phyloP scores from a whole-genome alignment of 495 filamentous ascomycete genomes.

The Bathelium albidoporum region DNA sequence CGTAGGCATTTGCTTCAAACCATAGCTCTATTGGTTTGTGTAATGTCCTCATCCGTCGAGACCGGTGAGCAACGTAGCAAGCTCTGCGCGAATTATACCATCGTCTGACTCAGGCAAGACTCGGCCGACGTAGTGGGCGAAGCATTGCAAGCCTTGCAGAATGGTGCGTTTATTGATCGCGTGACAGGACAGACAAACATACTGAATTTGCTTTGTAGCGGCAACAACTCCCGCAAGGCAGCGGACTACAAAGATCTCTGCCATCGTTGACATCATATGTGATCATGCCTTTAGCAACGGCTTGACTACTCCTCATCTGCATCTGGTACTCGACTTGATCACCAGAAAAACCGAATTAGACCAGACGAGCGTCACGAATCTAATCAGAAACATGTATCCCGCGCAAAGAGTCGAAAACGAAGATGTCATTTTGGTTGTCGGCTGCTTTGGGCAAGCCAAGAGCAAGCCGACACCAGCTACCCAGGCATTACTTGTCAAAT shows the following conservation, averaged over 20 bases:
- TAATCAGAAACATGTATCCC: constrained; percentile 71
- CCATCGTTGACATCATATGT: constrained; percentile 38
- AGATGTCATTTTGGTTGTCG: constrained; percentile 56
- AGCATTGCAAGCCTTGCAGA: not conserved
- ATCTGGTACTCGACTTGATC: constrained; percentile 54
- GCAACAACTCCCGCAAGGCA: constrained; percentile 20
- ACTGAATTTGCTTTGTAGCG: constrained; percentile 11
- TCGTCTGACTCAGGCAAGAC: not conserved
- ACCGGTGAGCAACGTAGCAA: not conserved
- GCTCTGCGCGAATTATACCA: not conserved
- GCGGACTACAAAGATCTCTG: constrained; percentile 17
- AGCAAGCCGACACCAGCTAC: constrained; percentile 63
- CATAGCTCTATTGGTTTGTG: not conserved
- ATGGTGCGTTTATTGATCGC: not conserved
- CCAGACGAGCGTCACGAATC: constrained; percentile 54
- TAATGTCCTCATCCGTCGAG: not conserved
- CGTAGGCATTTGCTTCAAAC: not conserved
- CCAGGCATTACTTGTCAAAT: constrained; percentile 61
- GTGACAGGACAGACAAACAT: not conserved
- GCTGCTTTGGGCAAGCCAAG: constrained; percentile 66
- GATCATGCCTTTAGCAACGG: constrained; percentile 54
- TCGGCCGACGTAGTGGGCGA: not conserved
- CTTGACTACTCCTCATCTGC: constrained; percentile 48
- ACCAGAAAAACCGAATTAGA: constrained; percentile 59
- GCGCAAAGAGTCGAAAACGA: constrained; percentile 49